Percentiles rank a stretch among this genome's conserved stretches.
Evolutionary conservation across 176 grass and related monocot species (phyloP).

Genomic region (Lolium perenne): DNA sequence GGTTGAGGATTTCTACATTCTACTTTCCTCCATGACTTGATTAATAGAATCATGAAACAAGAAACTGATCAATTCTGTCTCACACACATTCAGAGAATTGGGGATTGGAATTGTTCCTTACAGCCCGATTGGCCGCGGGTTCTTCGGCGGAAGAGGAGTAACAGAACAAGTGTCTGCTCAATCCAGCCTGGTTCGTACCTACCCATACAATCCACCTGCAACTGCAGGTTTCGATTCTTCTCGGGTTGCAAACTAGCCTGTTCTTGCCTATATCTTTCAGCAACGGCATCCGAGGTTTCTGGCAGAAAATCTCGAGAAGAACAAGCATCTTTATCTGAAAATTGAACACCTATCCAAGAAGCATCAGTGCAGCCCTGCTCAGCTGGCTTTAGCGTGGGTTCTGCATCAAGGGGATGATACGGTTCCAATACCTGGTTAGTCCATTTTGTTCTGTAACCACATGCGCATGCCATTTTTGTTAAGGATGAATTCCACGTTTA

Average conservation of each 20-base stretch:
- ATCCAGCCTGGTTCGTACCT: conserved; percentile 52
- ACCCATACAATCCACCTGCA: neutral
- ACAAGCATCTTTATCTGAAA: conserved; percentile 60
- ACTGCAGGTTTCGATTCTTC: neutral
- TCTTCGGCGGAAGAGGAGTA: conserved; percentile 71
- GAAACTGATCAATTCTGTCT: neutral
- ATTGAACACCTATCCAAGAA: conserved; percentile 56
- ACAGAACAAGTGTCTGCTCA: conserved; percentile 49
- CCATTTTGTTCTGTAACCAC: neutral
- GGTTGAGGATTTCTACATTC: neutral
- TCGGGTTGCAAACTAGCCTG: neutral
- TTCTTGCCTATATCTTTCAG: conserved; percentile 21
- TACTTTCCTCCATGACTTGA: neutral
- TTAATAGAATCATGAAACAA: neutral
- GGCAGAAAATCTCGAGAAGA: conserved; percentile 70
- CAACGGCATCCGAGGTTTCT: conserved; percentile 54
- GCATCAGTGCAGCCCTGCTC: conserved; percentile 64
- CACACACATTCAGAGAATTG: conserved; percentile 50
- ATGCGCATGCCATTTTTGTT: neutral
- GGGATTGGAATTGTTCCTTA: conserved; percentile 89
- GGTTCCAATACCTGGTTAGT: conserved; percentile 75
- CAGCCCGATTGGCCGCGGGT: conserved; percentile 73
- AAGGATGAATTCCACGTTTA: too few species aligned
- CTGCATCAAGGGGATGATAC: conserved; percentile 75
- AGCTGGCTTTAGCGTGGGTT: conserved; percentile 79